Evolutionary conservation across 2,329 filamentous ascomycete species (phyloP), one percentile per base, ranked within the genome.

Genomic region (Phialophora expanda): DNA sequence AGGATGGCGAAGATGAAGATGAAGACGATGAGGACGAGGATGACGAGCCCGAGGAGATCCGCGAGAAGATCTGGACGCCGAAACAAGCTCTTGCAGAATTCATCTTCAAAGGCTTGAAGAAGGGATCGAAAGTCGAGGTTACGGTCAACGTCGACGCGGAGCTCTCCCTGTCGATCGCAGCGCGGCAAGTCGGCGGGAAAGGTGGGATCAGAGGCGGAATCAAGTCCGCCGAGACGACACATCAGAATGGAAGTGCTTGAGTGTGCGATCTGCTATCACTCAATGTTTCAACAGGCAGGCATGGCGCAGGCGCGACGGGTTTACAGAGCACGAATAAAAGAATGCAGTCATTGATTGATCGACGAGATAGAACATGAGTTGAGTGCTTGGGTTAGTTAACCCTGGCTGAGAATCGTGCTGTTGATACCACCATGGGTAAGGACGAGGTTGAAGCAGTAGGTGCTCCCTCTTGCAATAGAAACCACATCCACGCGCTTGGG

Each of bases 1-100:
- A 87, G 55, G 84, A 85, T 1, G 85, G 87, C 46, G 87, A 87
- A 24, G 86, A 87, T 64, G 86, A 86, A 65, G 86, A 89, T 64
- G 86, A 86, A 65, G 86, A 89, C 60, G 86, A 82, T 54, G 84
- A 86, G 30, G 83, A 85, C 3, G 84, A 83, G 20, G 86, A 91
- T 51, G 92, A 97, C 41, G 92, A 96, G 73, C 90, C 90, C 62
- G 91, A 97, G 79, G 93, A 97, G 82, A 85, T 89, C 75, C 86
- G 93, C 70, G 91, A 96, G 81, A 93, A 95, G 85, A 84, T 95
- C 66, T 97, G 93, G 92, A 97, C 96, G 85, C 86, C 92, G 56
- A 91, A 91, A 73, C 87, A 85, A 70, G 84, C 89, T 32, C 86
- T 99, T 66, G 93, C 93, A 67, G 95, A 99, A 83, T 90, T 92